phyloP scores from a whole-genome alignment of 352 stramenopile genomes.

The Globisporangium irregulare region DNA sequence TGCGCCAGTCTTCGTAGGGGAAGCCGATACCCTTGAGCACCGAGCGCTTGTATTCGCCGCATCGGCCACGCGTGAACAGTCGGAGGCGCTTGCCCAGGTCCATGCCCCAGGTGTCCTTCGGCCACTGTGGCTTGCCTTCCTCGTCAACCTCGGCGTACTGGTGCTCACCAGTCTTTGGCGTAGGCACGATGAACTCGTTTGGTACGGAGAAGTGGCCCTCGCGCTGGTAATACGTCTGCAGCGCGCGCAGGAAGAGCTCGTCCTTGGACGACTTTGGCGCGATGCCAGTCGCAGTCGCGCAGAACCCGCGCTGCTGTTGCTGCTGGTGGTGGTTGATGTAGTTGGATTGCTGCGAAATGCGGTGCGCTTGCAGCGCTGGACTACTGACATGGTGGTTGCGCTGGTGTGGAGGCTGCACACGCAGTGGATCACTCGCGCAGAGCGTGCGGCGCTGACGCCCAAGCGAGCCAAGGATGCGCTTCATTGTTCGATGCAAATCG shows the following conservation, averaged over 20 bases:
- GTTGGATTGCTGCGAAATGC: background rate
- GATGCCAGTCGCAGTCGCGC: slow-evolving; percentile 8
- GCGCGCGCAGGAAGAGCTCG: slow-evolving; percentile 44
- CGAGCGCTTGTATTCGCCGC: slow-evolving; percentile 51
- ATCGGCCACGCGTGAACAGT: slow-evolving; percentile 57
- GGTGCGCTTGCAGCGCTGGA: background rate
- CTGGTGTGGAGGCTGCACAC: background rate
- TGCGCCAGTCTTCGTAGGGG: slow-evolving; percentile 62
- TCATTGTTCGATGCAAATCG: slow-evolving; percentile 2
- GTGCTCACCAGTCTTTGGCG: background rate
- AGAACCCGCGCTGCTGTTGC: slow-evolving; percentile 4
- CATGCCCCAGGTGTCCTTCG: slow-evolving; percentile 43
- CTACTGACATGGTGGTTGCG: too few relatives aligned
- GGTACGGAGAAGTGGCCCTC: slow-evolving; percentile 78
- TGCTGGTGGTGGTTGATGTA: background rate
- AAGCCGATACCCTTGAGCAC: slow-evolving; percentile 66
- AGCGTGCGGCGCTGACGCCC: slow-evolving; percentile 3
- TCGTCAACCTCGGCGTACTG: slow-evolving; percentile 5
- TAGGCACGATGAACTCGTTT: slow-evolving; percentile 50
- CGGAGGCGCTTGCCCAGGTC: slow-evolving; percentile 49
- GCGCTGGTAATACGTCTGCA: slow-evolving; percentile 46
- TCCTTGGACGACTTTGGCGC: slow-evolving; percentile 36
- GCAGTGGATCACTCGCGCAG: background rate
- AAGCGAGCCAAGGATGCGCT: slow-evolving; percentile 4
- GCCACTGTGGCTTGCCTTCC: slow-evolving; percentile 33